These are phyloP conservation scores for Wallemia hederae DNA, from an alignment of 1,284 basidiomycete species.

Conservation along the genomic window DNA sequence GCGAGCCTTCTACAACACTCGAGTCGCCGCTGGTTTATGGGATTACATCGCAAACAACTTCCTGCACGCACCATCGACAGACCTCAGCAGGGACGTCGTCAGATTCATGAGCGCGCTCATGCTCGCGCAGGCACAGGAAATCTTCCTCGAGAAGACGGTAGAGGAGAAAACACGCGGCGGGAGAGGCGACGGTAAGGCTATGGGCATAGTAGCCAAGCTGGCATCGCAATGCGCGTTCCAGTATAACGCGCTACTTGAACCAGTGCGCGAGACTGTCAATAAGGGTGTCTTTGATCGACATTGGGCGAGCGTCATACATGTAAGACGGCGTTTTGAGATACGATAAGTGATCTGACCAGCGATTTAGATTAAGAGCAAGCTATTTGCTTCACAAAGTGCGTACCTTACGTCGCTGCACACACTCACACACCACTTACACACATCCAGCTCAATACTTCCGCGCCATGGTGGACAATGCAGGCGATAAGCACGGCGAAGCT, in stretches of 20 bases:
- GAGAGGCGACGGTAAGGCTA: slow-evolving; percentile 8
- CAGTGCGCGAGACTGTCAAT: slow-evolving; percentile 80
- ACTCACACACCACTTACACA: slow-evolving; percentile 66
- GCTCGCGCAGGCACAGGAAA: slow-evolving; percentile 77
- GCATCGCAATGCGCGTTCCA: slow-evolving; percentile 52
- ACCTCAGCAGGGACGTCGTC: slow-evolving; percentile 75
- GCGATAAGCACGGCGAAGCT: slow-evolving; percentile 57
- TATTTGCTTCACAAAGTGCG: neutral
- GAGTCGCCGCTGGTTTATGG: slow-evolving; percentile 85
- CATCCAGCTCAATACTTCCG: slow-evolving; percentile 72
- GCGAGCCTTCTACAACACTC: slow-evolving; percentile 70
- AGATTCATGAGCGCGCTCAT: slow-evolving; percentile 65
- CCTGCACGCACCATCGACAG: slow-evolving; percentile 88
- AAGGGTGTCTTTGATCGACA: slow-evolving; percentile 88
- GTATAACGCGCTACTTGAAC: slow-evolving; percentile 52
- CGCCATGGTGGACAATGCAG: slow-evolving; percentile 41
- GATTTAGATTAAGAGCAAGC: neutral
- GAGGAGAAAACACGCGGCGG: slow-evolving; percentile 54
- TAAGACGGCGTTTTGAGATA: slow-evolving; percentile 13
- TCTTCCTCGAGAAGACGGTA: slow-evolving; percentile 81
- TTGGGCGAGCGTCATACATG: slow-evolving; percentile 65
- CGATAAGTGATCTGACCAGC: neutral
- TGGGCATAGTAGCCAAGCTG: slow-evolving; percentile 51
- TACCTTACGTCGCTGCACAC: slow-evolving; percentile 3
- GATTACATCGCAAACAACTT: slow-evolving; percentile 99